phyloP scores from a whole-genome alignment of 805 yeast genomes.

The Candida oleophila region DNA sequence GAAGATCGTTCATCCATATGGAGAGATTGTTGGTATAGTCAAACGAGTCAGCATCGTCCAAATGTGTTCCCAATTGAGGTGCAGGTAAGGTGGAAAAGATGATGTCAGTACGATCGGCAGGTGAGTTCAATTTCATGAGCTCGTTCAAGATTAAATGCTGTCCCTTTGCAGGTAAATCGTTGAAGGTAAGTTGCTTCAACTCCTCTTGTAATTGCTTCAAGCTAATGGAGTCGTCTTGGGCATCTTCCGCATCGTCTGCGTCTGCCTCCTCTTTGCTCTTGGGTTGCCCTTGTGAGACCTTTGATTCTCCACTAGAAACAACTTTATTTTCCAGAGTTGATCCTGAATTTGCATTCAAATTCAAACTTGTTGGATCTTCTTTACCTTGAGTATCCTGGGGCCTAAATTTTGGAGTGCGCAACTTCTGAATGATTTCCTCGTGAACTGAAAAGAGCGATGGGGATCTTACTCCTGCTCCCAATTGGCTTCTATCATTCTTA shows the following conservation, averaged over 20 bases:
- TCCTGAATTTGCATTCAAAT: neutral
- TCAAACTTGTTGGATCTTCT: conserved; percentile 8
- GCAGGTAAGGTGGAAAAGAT: conserved; percentile 89
- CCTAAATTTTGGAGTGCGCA: conserved; percentile 33
- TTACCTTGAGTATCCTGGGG: conserved; percentile 24
- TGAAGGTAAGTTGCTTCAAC: conserved; percentile 52
- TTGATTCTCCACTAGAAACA: too few species aligned
- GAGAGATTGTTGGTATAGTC: conserved; percentile 77
- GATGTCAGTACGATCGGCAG: conserved; percentile 54
- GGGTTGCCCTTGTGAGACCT: too few species aligned
- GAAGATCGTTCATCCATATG: conserved; percentile 77
- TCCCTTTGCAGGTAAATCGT: conserved; percentile 87
- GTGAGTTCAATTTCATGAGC: conserved; percentile 67
- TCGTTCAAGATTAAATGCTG: conserved; percentile 89
- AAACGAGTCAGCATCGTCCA: conserved; percentile 61
- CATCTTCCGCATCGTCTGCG: neutral
- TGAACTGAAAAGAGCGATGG: conserved; percentile 37
- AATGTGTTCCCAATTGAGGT: conserved; percentile 81
- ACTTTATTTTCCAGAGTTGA: too few species aligned
- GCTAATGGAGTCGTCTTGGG: conserved; percentile 20
- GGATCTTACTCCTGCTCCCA: conserved; percentile 14
- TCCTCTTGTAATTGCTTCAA: conserved; percentile 38
- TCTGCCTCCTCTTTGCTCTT: neutral
- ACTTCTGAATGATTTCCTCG: conserved; percentile 34
- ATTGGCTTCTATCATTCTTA: conserved; percentile 1